Percentiles rank a stretch among this genome's conserved stretches.
Evolutionary conservation across 1,139 yeast genomes (phyloP).

Genomic region (Yamadazyma kanchanaburiensis): DNA sequence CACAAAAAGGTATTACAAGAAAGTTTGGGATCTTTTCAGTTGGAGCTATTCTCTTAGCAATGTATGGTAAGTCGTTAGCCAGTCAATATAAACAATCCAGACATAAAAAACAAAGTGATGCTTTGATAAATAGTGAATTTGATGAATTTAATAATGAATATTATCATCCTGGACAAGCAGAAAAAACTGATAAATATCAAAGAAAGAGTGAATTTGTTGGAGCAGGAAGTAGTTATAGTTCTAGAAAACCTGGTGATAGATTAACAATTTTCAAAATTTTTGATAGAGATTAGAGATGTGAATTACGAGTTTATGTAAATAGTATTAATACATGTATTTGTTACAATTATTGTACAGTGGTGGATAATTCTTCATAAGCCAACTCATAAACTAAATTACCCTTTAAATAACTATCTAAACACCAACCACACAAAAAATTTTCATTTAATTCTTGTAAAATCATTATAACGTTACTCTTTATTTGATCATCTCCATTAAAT

Average conservation of each 20-base stretch:
- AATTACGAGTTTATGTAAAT: too few species aligned
- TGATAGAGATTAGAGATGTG: constrained; percentile 17
- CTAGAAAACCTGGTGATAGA: constrained; percentile 47
- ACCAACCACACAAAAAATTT: constrained; percentile 47
- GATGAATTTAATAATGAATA: constrained; percentile 29
- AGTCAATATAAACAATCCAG: constrained; percentile 33
- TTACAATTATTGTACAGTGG: neutral
- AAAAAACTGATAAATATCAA: constrained; percentile 10
- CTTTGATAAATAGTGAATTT: constrained; percentile 28
- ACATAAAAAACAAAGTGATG: constrained; percentile 37
- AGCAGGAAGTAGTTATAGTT: constrained; percentile 56
- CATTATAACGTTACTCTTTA: constrained; percentile 41
- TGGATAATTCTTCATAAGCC: constrained; percentile 34
- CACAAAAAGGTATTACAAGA: constrained; percentile 31
- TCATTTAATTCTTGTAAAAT: constrained; percentile 45
- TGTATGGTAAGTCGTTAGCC: constrained; percentile 37
- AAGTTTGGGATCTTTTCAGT: constrained; percentile 34
- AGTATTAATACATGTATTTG: constrained; percentile 3
- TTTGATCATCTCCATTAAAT: constrained; percentile 35
- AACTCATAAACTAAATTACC: constrained; percentile 41
- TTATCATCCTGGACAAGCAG: constrained; percentile 35
- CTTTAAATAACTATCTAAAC: constrained; percentile 35
- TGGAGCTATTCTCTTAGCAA: constrained; percentile 29
- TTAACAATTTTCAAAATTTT: constrained; percentile 33
- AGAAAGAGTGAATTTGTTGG: constrained; percentile 67